These are phyloP conservation scores for Saccharomycopsis hybrid DNA, from an alignment of 1,139 yeast species.

Conservation along the genomic window DNA sequence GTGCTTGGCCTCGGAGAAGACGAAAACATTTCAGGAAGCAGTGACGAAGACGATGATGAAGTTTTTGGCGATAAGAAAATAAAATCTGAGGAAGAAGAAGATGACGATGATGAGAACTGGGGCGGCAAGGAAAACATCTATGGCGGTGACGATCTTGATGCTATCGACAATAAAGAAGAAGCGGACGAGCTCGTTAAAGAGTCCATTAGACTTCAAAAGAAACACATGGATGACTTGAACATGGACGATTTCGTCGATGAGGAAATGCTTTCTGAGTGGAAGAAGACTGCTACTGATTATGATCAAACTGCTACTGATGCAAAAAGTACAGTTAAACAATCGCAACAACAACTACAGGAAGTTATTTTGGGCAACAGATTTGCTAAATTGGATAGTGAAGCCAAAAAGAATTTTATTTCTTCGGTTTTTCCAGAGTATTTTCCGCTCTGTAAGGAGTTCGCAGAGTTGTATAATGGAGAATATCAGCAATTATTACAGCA, in stretches of 20 bases:
- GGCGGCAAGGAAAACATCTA: conserved; percentile 69
- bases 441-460: conserved; percentile 67
- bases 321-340: neutral
- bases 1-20: conserved; percentile 36
- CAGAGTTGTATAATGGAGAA: conserved; percentile 28
- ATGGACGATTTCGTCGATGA: conserved; percentile 83
- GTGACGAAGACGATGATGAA: conserved; percentile 24
- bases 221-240: conserved; percentile 71
- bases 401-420: conserved; percentile 43
- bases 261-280: conserved; percentile 73
- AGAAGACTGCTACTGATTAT: conserved; percentile 36
- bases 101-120: conserved; percentile 64
- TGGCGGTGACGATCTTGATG: conserved; percentile 75
- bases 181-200: conserved; percentile 80
- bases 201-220: conserved; percentile 81
- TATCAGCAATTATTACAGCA: conserved; percentile 32
- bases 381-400: conserved; percentile 32
- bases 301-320: conserved; percentile 29
- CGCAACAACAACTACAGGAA: conserved; percentile 24
- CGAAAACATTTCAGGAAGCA: conserved; percentile 23
- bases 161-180: conserved; percentile 67
- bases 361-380: conserved; percentile 28
- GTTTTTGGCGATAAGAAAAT: conserved; percentile 28
- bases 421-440: conserved; percentile 78
- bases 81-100: conserved; percentile 37